Evolutionary conservation across 2,329 filamentous ascomycete genomes (phyloP), one percentile per base, ranked within the genome.

Genomic region (Lojkania enalia): DNA sequence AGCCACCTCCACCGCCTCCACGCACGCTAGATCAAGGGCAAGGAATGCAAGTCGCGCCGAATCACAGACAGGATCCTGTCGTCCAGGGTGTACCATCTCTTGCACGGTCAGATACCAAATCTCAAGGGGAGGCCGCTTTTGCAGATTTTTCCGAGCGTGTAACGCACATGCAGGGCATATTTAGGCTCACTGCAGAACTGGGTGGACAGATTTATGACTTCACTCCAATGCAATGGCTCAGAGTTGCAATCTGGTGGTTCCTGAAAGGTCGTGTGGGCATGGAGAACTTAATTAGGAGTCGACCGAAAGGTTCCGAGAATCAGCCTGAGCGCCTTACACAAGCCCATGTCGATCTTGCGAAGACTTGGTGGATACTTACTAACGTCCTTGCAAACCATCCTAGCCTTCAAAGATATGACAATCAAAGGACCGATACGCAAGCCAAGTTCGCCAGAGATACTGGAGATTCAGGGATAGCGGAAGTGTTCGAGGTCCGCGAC

Each of bases 211-310:
- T 90, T 3, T 77, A 81, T 43, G 77, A 79, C 20, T 85, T 82
- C 39, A 74, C 82, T 0, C 77, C 86, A 0, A 76, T 79, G 35
- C 82, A 90, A 48, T 86, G 91, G 74, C 77, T 86, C 7, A 80
- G 88, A 46, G 85, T 84, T 18, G 85, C 83, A 3, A 74, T 88
- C 0, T 96, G 91, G 91, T 96, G 91, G 91, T 95, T 96, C 61
- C 65, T 95, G 35, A 86, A 83, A 55, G 91, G 90, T 15, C 84
- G 90, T 49, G 82, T 85, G 60, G 83, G 84, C 7, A 76, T 96
- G 39, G 91, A 96, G 66, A 70, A 73, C 11, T 77, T 85, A 29
- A 84, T 95, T 35, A 80, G 88, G 48, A 84, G 82, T 40, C 79
- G 82, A 5, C 78, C 84, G 20, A 71, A 74, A 25, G 76, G 71